These are phyloP conservation scores for Phytopythium mirpurense DNA, from an alignment of 352 stramenopile species.

Conservation along the genomic window DNA sequence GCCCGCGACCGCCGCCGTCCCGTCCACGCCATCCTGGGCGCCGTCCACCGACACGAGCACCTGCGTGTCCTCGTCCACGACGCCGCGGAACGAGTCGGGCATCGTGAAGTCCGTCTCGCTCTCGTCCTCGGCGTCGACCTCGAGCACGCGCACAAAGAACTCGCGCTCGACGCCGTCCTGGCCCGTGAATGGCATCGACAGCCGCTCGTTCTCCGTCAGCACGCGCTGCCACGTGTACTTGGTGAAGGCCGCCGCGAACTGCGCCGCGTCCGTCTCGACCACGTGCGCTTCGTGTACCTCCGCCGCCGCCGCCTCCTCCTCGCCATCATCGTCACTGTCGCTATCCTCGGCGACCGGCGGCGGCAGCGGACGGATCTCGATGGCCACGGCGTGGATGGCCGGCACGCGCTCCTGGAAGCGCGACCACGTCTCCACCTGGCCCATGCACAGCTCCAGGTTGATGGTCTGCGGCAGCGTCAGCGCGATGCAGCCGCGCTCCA, in stretches of 20 bases:
- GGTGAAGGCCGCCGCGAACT: conserved; percentile 52
- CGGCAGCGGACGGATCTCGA: conserved; percentile 66
- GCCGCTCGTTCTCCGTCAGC: conserved; percentile 74
- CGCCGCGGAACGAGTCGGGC: conserved; percentile 71
- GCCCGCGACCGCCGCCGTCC: neutral
- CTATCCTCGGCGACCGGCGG: conserved; percentile 5
- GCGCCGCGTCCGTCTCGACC: conserved; percentile 39
- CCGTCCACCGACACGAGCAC: conserved; percentile 61
- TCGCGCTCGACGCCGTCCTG: conserved; percentile 27
- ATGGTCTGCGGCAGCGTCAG: conserved; percentile 62
- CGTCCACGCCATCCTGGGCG: conserved; percentile 13
- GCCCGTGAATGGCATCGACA: conserved; percentile 51
- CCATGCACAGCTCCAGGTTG: conserved; percentile 78
- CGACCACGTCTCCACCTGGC: conserved; percentile 65
- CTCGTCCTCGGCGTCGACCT: conserved; percentile 65
- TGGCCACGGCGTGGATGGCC: conserved; percentile 33
- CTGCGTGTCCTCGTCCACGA: conserved; percentile 51
- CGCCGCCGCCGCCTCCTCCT: conserved; percentile 5
- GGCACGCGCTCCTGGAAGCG: conserved; percentile 58
- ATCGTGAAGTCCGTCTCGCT: conserved; percentile 82
- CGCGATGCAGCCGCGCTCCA: conserved; percentile 50
- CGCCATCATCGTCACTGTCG: conserved; percentile 11
- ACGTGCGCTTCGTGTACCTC: conserved; percentile 1
- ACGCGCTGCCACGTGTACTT: conserved; percentile 52
- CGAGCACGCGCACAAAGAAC: conserved; percentile 70